Percentiles rank a stretch among this genome's conserved stretches.
These are phyloP conservation scores for Daldinia bambusicola DNA, from an alignment of 495 filamentous ascomycete genomes.

Conservation along the genomic window DNA sequence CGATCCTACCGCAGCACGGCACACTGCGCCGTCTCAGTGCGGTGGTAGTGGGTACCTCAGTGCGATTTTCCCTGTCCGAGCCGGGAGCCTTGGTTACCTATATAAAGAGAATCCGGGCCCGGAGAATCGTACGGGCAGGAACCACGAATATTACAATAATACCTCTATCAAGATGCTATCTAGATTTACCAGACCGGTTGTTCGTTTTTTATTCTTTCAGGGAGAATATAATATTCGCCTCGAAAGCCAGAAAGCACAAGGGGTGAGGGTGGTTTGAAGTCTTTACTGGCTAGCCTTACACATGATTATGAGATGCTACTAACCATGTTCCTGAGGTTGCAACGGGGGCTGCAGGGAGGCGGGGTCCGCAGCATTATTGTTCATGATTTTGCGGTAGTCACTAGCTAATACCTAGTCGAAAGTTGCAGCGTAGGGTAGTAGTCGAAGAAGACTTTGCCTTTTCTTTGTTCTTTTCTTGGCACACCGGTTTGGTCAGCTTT, in stretches of 20 bases:
- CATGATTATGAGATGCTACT: conserved; percentile 1
- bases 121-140: not conserved
- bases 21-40: conserved; percentile 29
- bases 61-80: not conserved
- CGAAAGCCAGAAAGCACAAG: not conserved
- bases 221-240: not conserved
- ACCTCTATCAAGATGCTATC: not conserved
- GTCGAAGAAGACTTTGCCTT: not conserved
- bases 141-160: no score
- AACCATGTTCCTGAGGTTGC: conserved; percentile 24
- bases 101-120: not conserved
- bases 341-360: conserved; percentile 35
- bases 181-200: not conserved
- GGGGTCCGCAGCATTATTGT: conserved; percentile 38
- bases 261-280: not conserved
- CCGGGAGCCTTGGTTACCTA: conserved; percentile 9
- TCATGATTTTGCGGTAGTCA: conserved; percentile 1
- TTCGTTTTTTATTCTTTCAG: not conserved
- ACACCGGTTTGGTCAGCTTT: not conserved
- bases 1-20: conserved; percentile 13
- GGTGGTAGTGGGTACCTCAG: not conserved
- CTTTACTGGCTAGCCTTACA: conserved; percentile 13
- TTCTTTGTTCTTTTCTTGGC: not conserved
- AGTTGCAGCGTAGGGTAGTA: conserved; percentile 19
- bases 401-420: not conserved